Evolutionary conservation across 805 yeast species (phyloP), one percentile per base, ranked within the genome.

Genomic region (Candida cerambycidarum): DNA sequence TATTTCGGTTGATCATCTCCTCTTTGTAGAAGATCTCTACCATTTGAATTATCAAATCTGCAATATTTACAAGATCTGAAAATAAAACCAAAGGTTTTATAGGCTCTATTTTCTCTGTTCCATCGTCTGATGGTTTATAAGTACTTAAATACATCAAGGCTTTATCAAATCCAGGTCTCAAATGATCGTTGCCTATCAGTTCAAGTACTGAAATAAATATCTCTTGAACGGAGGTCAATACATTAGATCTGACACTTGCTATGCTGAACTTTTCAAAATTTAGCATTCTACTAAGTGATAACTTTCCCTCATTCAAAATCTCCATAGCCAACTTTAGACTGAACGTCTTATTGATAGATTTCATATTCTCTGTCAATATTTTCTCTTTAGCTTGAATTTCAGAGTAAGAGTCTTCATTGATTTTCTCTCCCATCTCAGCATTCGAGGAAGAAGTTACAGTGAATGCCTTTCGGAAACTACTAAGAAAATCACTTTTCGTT

Each of bases 31-130:
- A 93, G 5, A 89, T 87, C 40, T 86, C 89, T 33, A 90, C 67
- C 95, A 92, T 88, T 59, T 92, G 97, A 54, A 89, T 83, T 16
- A 93, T 87, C 44, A 92, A 69, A 61, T 92, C 99, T 4, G 97
- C 97, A 46, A 88, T 82, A 53, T 90, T 93, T 27, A 93, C 93
- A 43, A 93, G 73, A 58, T 92, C 97, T 13, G 95, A 85, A 54
- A 93, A 92, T 34, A 86, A 79, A 0, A 84, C 84, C 41, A 92
- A 70, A 0, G 98, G 98, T 48, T 85, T 95, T n/a, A 86, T 83
- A 6, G 75, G 71, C 17, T 66, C 56, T 7, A 36, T 15, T 1
- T 38, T 27, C 17, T 57, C 63, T 16, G 53, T 39, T 28, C 45
- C 45, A 12, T 38, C 29, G 5, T 65, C 65, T 24, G 67, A 61